Evolutionary conservation across 805 yeast genomes (phyloP).

Genomic region (Ogataea salicorniae): DNA sequence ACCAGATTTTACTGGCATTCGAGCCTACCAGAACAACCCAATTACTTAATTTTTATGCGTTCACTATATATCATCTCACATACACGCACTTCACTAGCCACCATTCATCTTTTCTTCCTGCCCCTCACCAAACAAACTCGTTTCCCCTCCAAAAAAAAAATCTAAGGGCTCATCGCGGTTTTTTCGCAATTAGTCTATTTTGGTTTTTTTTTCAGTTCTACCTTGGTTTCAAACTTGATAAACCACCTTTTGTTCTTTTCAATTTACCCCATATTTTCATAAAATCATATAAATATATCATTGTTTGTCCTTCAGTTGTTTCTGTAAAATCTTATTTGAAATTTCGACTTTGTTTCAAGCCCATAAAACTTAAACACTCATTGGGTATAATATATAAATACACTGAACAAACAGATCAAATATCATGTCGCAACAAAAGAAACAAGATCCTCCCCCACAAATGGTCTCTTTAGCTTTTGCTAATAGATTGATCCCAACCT

Average conservation of each 20-base stretch:
- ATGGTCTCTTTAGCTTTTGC: slow-evolving; percentile 26
- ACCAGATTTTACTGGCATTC: too few species aligned
- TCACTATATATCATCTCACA: too few species aligned
- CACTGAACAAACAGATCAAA: too few species aligned
- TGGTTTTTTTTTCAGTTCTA: neutral
- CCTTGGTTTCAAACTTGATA: too few species aligned
- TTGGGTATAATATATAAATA: too few species aligned
- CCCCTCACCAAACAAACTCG: neutral
- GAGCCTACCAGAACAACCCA: too few species aligned
- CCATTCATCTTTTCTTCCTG: too few species aligned
- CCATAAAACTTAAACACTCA: neutral
- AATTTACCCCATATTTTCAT: neutral
- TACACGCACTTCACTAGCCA: too few species aligned
- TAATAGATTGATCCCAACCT: slow-evolving; percentile 33
- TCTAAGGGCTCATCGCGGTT: neutral
- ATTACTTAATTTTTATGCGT: too few species aligned
- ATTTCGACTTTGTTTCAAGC: neutral
- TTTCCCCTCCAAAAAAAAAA: neutral
- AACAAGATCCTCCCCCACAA: slow-evolving; percentile 8
- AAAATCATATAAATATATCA: neutral
- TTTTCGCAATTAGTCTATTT: slow-evolving; percentile 2
- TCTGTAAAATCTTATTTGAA: neutral
- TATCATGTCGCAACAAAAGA: slow-evolving; percentile 3
- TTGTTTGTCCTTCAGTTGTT: too few species aligned
- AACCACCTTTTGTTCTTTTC: neutral